Conservation (phyloP, 2,329 filamentous ascomycete species). For the Thelonectria rubi region DNA sequence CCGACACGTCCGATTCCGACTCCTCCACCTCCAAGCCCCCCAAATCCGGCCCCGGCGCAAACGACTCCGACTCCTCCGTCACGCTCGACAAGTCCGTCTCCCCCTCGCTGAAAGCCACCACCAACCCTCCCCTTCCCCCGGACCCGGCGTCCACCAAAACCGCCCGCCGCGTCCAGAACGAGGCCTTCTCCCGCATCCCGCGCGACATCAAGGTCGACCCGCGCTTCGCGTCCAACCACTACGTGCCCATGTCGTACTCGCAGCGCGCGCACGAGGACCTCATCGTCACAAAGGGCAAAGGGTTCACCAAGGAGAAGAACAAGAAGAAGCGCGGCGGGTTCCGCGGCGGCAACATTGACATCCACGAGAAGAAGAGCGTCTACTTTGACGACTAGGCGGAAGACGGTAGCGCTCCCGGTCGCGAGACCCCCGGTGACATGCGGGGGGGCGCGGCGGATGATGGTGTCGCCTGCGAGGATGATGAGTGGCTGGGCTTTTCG, state of each 20-base stretch:
- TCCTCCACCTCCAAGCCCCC: constrained; percentile 40
- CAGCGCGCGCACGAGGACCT: constrained; percentile 88
- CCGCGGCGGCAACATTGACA: constrained; percentile 88
- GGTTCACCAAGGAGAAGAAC: constrained; percentile 99
- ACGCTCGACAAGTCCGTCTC: constrained; percentile 63
- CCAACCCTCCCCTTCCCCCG: constrained; percentile 62
- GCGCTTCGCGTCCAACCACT: constrained; percentile 80
- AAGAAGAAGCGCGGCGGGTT: constrained; percentile 96
- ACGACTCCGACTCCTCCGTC: constrained; percentile 55
- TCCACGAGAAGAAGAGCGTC: constrained; percentile 81
- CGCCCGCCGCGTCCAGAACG: constrained; percentile 61
- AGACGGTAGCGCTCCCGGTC: too few relatives aligned
- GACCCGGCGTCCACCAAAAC: constrained; percentile 50
- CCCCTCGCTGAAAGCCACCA: constrained; percentile 46
- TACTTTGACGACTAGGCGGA: constrained; percentile 87
- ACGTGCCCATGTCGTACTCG: constrained; percentile 86
- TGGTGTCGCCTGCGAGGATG: too few relatives aligned
- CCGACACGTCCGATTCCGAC: constrained; percentile 47
- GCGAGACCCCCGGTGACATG: too few relatives aligned
- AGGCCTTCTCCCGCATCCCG: constrained; percentile 81
- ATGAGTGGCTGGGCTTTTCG: too few relatives aligned
- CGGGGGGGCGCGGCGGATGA: too few relatives aligned
- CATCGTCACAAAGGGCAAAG: constrained; percentile 91
- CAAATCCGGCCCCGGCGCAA: constrained; percentile 32
- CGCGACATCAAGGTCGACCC: constrained; percentile 74